Conservation (phyloP, 345 rosid genomes). For the Viola odorata region DNA sequence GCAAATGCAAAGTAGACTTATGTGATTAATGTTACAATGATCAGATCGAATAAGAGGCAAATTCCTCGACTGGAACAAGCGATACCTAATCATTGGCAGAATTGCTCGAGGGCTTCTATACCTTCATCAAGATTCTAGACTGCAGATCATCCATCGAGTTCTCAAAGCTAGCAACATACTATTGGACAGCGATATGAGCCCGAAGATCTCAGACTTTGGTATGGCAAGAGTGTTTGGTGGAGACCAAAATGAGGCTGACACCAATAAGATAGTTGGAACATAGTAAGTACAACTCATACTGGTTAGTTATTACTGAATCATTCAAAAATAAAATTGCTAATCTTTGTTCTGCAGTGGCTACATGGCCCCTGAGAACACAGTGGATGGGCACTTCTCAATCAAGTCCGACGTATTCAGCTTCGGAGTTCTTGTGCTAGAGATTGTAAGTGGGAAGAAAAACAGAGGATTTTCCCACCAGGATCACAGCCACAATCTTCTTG, state of each 20-base stretch:
- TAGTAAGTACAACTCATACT: not conserved
- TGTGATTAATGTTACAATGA: not conserved
- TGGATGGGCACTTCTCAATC: not conserved
- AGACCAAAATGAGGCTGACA: not conserved
- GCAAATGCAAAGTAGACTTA: not conserved
- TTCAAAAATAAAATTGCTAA: not conserved
- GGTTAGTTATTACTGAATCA: not conserved
- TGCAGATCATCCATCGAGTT: constrained; percentile 18
- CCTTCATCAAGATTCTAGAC: constrained; percentile 32
- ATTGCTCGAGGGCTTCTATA: constrained; percentile 39
- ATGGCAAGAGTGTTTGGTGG: constrained; percentile 1
- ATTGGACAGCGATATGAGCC: constrained; percentile 11
- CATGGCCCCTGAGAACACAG: constrained; percentile 12
- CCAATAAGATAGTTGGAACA: constrained; percentile 5
- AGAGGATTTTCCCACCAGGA: constrained; percentile 6
- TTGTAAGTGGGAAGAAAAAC: constrained; percentile 8
- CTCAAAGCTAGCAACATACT: constrained; percentile 21
- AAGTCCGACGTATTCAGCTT: constrained; percentile 14
- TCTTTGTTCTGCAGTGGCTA: constrained; percentile 1
- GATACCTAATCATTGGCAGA: constrained; percentile 30
- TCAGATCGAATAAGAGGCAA: constrained; percentile 23
- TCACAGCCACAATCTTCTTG: constrained; percentile 2
- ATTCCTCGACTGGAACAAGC: constrained; percentile 30
- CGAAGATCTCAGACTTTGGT: constrained; percentile 8
- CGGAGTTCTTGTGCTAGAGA: constrained; percentile 5